Evolutionary conservation across 768 basidiomycete genomes (phyloP).

Genomic region (Leccinum uliginosum): DNA sequence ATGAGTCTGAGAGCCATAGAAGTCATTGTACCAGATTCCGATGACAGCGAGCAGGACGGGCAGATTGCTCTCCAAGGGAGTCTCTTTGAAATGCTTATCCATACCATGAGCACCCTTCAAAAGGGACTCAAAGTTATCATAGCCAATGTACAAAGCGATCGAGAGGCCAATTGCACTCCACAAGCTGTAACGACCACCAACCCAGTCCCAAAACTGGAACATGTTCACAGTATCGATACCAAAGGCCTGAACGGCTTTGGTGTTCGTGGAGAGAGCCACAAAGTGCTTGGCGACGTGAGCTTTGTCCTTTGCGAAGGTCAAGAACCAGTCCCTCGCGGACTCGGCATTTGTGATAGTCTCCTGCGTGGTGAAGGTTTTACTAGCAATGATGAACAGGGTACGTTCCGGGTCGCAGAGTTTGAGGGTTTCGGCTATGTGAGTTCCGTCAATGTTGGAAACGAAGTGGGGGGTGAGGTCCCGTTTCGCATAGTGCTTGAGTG

Average conservation of each 20-base stretch:
- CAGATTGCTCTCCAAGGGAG: conserved; percentile 84
- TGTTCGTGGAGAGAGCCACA: conserved; percentile 96
- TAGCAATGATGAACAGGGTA: conserved; percentile 97
- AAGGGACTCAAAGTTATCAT: conserved; percentile 87
- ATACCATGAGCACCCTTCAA: conserved; percentile 93
- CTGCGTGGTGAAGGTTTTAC: conserved; percentile 99
- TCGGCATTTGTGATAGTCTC: conserved; percentile 99
- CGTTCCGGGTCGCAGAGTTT: conserved; percentile 80
- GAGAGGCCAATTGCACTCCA: conserved; percentile 98
- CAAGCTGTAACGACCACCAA: conserved; percentile 95
- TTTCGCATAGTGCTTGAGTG: conserved; percentile 89
- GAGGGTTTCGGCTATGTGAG: conserved; percentile 89
- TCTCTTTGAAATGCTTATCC: conserved; percentile 94
- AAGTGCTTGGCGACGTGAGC: conserved; percentile 98
- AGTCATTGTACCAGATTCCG: conserved; percentile 99
- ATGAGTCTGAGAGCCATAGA: conserved; percentile 95
- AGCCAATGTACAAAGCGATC: conserved; percentile 91
- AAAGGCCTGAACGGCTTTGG: conserved; percentile 86
- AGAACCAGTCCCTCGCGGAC: conserved; percentile 93
- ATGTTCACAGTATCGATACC: conserved; percentile 91
- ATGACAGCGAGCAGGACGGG: conserved; percentile 87
- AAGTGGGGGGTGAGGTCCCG: conserved; percentile 85
- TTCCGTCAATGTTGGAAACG: conserved; percentile 97
- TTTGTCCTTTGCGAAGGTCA: conserved; percentile 75
- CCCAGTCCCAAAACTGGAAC: conserved; percentile 99